phyloP scores from a whole-genome alignment of 2,329 filamentous ascomycete species.

The Ceratocystis destructans region DNA sequence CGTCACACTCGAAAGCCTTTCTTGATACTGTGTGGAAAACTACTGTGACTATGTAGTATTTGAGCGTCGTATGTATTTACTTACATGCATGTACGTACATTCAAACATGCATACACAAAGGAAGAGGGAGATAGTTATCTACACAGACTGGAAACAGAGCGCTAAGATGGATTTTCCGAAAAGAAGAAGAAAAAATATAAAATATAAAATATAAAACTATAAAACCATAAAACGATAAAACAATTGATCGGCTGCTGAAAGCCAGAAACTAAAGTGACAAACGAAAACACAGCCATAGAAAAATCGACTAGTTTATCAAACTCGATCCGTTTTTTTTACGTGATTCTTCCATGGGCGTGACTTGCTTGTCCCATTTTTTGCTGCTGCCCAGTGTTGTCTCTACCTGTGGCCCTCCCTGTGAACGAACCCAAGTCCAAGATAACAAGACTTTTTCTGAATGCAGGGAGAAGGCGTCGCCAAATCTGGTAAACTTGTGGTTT shows the following conservation, averaged over 20 bases:
- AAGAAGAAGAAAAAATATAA: not conserved
- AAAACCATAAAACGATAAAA: not conserved
- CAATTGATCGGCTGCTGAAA: not conserved
- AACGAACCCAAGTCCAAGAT: not conserved
- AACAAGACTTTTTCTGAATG: not conserved
- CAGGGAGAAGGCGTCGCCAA: not conserved
- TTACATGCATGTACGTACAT: not conserved
- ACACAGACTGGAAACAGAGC: not conserved
- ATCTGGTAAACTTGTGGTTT: not conserved
- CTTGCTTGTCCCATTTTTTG: too few species aligned
- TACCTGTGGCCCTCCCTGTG: too few species aligned
- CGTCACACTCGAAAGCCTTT: not conserved
- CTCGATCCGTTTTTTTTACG: not conserved
- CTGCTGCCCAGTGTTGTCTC: too few species aligned
- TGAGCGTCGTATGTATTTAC: not conserved
- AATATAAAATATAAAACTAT: not conserved
- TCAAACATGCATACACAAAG: not conserved
- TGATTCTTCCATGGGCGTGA: not conserved
- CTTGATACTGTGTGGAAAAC: not conserved
- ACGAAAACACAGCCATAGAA: too few species aligned
- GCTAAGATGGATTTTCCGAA: not conserved
- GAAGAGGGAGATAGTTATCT: not conserved
- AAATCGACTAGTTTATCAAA: too few species aligned
- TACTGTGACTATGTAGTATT: not conserved
- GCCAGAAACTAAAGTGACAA: not conserved